phyloP scores from a whole-genome alignment of 306 rosid genomes.

The Begonia loranthoides region DNA sequence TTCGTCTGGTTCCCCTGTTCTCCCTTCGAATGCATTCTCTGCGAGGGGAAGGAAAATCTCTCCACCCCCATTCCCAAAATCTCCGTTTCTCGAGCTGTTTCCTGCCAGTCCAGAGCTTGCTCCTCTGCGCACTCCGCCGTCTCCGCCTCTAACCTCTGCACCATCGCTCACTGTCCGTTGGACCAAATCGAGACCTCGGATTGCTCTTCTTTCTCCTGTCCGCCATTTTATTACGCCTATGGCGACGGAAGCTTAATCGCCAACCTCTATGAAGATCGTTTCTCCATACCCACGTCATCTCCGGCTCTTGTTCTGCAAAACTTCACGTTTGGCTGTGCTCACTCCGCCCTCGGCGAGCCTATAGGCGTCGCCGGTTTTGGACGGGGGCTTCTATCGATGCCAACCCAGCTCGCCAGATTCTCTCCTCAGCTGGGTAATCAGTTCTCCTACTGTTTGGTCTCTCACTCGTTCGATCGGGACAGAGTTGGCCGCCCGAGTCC shows the following conservation, averaged over 20 bases:
- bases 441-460: slow-evolving; percentile 75
- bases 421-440: slow-evolving; percentile 65
- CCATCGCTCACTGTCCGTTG: slow-evolving; percentile 63
- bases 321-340: slow-evolving; percentile 88
- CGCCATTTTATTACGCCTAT: slow-evolving; percentile 79
- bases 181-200: slow-evolving; percentile 64
- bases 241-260: slow-evolving; percentile 82
- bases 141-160: slow-evolving; percentile 57
- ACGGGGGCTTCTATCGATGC: slow-evolving; percentile 59
- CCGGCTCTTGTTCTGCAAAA: slow-evolving; percentile 39
- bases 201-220: slow-evolving; percentile 50
- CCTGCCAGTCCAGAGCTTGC: slow-evolving; percentile 68
- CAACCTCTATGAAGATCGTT: slow-evolving; percentile 31
- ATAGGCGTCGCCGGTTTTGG: slow-evolving; percentile 93
- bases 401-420: slow-evolving; percentile 51
- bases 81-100: slow-evolving; percentile 20
- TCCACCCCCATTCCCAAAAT: slow-evolving; percentile 26
- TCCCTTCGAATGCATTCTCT: slow-evolving; percentile 83
- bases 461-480: slow-evolving; percentile 64
- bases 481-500: slow-evolving; percentile 66
- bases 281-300: slow-evolving; percentile 28
- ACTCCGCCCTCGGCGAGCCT: slow-evolving; percentile 77
- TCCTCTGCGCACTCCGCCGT: slow-evolving; percentile 47
- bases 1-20: slow-evolving; percentile 92
- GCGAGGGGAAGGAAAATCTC: slow-evolving; percentile 63